Conservation (phyloP, 495 filamentous ascomycete species). For the Neurospora sp. region DNA sequence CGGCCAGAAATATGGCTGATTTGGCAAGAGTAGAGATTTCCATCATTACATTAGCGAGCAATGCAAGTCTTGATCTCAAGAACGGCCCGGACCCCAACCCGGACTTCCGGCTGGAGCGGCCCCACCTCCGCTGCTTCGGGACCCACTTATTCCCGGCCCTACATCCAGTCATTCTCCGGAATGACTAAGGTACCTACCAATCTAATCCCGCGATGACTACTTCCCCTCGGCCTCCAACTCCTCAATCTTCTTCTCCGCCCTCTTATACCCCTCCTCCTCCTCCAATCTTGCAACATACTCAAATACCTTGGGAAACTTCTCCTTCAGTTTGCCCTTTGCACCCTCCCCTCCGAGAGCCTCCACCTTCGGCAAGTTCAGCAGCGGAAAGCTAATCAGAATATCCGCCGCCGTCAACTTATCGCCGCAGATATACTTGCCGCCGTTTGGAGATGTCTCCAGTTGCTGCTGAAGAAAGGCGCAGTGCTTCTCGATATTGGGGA, state of each 20-base stretch:
- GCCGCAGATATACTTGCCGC: slow-evolving; percentile 63
- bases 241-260: slow-evolving; percentile 46
- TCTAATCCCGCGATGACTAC: too few relatives aligned
- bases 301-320: slow-evolving; percentile 36
- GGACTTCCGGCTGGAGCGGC: too few relatives aligned
- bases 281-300: slow-evolving; percentile 56
- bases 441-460: slow-evolving; percentile 44
- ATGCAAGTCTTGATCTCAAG: too few relatives aligned
- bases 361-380: slow-evolving; percentile 41
- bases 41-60: too few relatives aligned
- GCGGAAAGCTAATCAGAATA: slow-evolving; percentile 67
- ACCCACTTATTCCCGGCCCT: too few relatives aligned
- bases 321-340: slow-evolving; percentile 7
- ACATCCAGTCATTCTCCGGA: too few relatives aligned
- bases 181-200: too few relatives aligned
- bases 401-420: slow-evolving; percentile 65
- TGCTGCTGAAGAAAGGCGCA: slow-evolving; percentile 65
- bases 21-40: too few relatives aligned
- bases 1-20: too few relatives aligned
- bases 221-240: slow-evolving; percentile 35
- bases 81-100: too few relatives aligned
- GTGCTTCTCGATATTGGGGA: slow-evolving; percentile 53
- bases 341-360: slow-evolving; percentile 42
- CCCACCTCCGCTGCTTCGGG: too few relatives aligned
- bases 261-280: slow-evolving; percentile 49